Evolutionary conservation across 2,329 filamentous ascomycete species (phyloP), one percentile per base, ranked within the genome.

Genomic region (Scedosporium aurantiacum): DNA sequence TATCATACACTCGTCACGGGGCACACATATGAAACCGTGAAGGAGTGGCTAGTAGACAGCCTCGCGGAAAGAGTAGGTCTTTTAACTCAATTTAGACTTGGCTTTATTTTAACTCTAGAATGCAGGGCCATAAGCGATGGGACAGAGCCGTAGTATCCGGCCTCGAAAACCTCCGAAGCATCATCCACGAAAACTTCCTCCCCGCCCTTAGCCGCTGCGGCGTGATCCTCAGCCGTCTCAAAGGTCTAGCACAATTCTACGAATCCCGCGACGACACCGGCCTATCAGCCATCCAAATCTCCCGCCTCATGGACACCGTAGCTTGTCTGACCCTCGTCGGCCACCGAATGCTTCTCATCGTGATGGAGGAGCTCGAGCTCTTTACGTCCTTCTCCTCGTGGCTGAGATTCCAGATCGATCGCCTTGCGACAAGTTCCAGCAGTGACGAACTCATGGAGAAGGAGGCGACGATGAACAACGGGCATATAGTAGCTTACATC

Each of bases 101-200:
- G 68, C 65, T 61, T 62, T 63, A 55, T 60, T 47, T 32, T 16
- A 21, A 1, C 18, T 21, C 10, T 28, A 40, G 18, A 56, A 56
- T 40, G 27, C 58, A 94, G 88, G 91, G 91, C 0, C 90, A 96
- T 68, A 97, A 96, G 73, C 82, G 94, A 57, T 99, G 94, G 94
- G 92, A 97, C 65, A 95, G 93, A 69, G 87, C 89, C 5, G 88
- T 95, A 2, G 81, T 83, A 1, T 84, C 85, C 3, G 90, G 91
- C 1, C 86, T 97, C 21, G 86, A 90, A 63, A 87, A 85, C 60
- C 80, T 97, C 8, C 84, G 91, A 58, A 82, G 84, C 60, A 79
- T 97, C 12, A 79, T 91, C 0, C 92, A 96, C 69, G 88, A 96
- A 69, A 92, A 95, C 70, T 85, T 97, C 59, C 79, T 97, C 2